These are phyloP conservation scores for Arthrobotrys iridis DNA, from an alignment of 2,329 filamentous ascomycete species.

Conservation along the genomic window DNA sequence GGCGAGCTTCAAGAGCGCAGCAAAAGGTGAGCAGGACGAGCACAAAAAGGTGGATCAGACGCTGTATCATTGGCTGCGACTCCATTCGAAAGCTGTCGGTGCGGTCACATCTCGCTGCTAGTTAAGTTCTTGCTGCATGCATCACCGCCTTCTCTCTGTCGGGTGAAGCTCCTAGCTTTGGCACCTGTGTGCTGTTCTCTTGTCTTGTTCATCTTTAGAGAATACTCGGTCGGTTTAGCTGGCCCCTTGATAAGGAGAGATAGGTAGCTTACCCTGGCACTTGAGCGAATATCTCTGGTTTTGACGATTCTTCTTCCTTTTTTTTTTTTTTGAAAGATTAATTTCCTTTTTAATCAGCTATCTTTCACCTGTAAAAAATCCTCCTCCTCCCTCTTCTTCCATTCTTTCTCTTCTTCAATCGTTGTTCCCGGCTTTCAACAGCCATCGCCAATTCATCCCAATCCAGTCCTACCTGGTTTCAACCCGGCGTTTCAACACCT, in stretches of 20 bases:
- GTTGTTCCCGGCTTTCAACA: constrained; percentile 51
- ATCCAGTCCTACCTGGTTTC: constrained; percentile 3
- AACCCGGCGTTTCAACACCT: constrained; percentile 1
- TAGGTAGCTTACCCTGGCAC: not conserved
- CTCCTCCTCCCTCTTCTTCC: not conserved
- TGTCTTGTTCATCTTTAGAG: not conserved
- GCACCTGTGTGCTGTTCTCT: constrained; percentile 17
- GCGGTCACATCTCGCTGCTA: constrained; percentile 23
- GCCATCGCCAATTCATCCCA: constrained; percentile 6
- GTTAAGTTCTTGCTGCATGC: too few species aligned
- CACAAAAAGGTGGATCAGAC: constrained; percentile 1
- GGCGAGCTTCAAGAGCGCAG: not conserved
- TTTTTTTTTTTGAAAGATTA: not conserved
- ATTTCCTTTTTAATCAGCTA: not conserved
- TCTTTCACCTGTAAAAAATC: not conserved
- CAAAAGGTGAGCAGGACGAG: not conserved
- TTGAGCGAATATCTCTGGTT: not conserved
- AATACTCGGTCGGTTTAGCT: not conserved
- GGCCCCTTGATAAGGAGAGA: not conserved
- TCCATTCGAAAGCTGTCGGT: not conserved
- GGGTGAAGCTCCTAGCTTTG: constrained; percentile 47
- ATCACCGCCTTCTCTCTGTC: constrained; percentile 5
- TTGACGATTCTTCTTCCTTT: too few species aligned
- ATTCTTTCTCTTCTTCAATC: not conserved
- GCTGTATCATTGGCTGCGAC: not conserved